These are phyloP conservation scores for Plantago rigida DNA, from an alignment of 305 asterid species.

Conservation along the genomic window DNA sequence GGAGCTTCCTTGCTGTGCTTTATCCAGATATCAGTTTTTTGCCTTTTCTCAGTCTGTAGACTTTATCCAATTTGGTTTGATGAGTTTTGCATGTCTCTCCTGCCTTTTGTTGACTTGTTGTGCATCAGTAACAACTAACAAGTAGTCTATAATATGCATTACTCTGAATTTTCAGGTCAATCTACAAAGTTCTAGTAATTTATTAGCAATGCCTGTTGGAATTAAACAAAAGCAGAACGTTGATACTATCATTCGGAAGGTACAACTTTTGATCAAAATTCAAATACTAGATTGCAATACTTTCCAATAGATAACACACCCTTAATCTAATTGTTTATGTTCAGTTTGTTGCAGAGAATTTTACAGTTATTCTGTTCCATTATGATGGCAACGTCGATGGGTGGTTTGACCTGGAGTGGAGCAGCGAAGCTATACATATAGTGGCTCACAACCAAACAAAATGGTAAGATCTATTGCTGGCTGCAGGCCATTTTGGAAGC, in stretches of 20 bases:
- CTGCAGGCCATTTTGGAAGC: slow-evolving; percentile 9
- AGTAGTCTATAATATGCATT: slow-evolving; percentile 13
- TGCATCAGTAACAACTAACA: slow-evolving; percentile 5
- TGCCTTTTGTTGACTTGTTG: slow-evolving; percentile 15
- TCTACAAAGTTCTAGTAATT: slow-evolving; percentile 33
- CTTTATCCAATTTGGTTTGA: slow-evolving; percentile 1
- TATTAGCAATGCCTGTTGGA: slow-evolving; percentile 94
- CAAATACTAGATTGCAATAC: slow-evolving; percentile 13
- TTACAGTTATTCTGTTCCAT: slow-evolving; percentile 78
- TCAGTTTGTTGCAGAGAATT: slow-evolving; percentile 94
- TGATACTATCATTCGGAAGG: slow-evolving; percentile 62
- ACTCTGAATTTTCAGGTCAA: slow-evolving; percentile 42
- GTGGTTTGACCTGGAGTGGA: slow-evolving; percentile 85
- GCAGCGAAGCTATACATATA: slow-evolving; percentile 74
- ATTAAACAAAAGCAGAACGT: slow-evolving; percentile 79
- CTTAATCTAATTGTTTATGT: slow-evolving; percentile 29
- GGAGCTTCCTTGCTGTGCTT: slow-evolving; percentile 10
- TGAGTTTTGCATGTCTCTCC: slow-evolving; percentile 4
- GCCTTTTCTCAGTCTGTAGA: neutral
- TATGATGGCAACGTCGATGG: slow-evolving; percentile 85
- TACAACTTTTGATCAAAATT: slow-evolving; percentile 28
- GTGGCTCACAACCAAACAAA: slow-evolving; percentile 91
- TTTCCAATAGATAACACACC: slow-evolving; percentile 16
- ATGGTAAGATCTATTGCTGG: slow-evolving; percentile 43
- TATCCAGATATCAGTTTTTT: slow-evolving; percentile 11